These are phyloP conservation scores for Phytophthora quininea DNA, from an alignment of 352 stramenopile species.

Conservation along the genomic window DNA sequence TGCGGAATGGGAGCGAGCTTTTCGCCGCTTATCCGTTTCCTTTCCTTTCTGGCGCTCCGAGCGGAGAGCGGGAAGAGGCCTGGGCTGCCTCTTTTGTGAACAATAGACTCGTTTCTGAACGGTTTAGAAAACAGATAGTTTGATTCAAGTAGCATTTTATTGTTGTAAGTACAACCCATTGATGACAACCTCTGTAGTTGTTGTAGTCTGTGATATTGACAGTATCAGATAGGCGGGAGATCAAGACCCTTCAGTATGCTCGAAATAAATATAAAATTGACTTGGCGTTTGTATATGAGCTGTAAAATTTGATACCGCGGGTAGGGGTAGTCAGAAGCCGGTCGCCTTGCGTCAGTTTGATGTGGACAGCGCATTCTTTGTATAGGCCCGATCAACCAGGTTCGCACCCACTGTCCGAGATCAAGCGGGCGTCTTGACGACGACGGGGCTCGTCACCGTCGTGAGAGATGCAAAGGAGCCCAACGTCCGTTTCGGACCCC, in stretches of 20 bases:
- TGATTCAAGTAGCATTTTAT: neutral
- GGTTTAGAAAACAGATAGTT: neutral
- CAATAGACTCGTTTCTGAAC: neutral
- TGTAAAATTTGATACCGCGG: no score
- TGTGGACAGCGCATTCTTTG: neutral
- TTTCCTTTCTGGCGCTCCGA: slow-evolving; percentile 35
- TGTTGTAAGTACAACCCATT: neutral
- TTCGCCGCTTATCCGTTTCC: slow-evolving; percentile 32
- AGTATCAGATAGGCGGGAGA: neutral
- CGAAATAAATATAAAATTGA: neutral
- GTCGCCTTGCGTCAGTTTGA: neutral
- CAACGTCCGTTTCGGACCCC: no score
- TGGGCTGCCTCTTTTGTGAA: neutral
- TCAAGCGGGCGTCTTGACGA: no score
- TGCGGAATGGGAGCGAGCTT: slow-evolving; percentile 31
- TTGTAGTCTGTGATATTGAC: neutral
- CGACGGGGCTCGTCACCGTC: no score
- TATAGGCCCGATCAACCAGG: no score
- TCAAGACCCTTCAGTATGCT: no score
- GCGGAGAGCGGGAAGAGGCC: neutral
- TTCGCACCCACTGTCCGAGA: no score
- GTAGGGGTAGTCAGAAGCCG: neutral
- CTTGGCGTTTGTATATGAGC: neutral
- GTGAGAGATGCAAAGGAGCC: no score
- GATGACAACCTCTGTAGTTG: neutral